Evolutionary conservation across 768 basidiomycete genomes (phyloP), one percentile per base, ranked within the genome.

Genomic region (Psilocybe sp.): DNA sequence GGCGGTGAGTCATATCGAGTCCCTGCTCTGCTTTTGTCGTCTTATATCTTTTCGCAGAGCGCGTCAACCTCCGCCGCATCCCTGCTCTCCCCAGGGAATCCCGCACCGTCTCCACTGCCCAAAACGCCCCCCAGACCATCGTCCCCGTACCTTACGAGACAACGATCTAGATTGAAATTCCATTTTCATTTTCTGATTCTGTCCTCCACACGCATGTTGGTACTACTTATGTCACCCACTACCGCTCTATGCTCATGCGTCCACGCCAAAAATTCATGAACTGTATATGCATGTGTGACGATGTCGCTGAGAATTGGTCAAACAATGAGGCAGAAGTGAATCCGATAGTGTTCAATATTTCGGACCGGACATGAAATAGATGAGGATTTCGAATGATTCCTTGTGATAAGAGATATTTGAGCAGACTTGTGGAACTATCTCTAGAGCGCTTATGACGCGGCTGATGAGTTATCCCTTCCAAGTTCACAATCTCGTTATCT

Each of bases 81-180:
- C 95, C 90, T 47, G 82, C 73, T 42, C 84, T 81, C 44, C 97
- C 97, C 54, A 84, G 95, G 55, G 84, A 82, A 60, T 78, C 92
- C 23, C 82, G 72, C 70, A 82, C 78, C 62, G 86, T 98, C 69
- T 85, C 87, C 49, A 71, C 77, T 53, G 66, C 67, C 54, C 78
- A 80, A 57, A 98, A 98, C 73, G 74, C 79, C 41, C 92, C 97
- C 45, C 87, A 96, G 75, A 98, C 97, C 51, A 92, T 99, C 71
- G 81, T 80, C 57, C 93, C 95, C 59, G 78, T 94, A 61, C 84
- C 82, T 59, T 98, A 98, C 82, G 96, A 96, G 85, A 97, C 93
- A 59, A 93, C 87, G 61, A 96, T 97, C 73, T 97, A 84, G 85
- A 70, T 63, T 58, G 68, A 28, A 57, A 51, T 42, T 37, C 50